Base-by-base conservation (phyloP, 805 yeast species). In the Lachancea mirantina region DNA sequence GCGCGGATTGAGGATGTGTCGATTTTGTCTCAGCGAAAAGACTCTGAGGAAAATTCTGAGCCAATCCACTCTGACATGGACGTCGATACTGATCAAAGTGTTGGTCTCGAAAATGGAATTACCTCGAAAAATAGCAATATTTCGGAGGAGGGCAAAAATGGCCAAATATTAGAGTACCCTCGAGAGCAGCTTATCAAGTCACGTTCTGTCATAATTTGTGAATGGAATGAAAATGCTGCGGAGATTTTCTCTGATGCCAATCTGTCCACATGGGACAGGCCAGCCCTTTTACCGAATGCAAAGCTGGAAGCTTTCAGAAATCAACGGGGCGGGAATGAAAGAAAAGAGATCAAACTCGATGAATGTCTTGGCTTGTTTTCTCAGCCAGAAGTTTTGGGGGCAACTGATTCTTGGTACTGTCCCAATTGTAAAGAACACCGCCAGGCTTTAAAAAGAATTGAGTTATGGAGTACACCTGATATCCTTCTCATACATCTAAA, bases 401-500 rank as follows among this genome's bases (percentile, higher is more conserved):
- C 84, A 30, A 79, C 84, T 34, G 97, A 89, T 57, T 65, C 85
- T 20, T 89, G 97, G 97, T 88, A 78, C 48, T 89, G 98, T 56
- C 94, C 96, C 1, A 61, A 65, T 8, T 89, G 98, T 63, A 76
- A 82, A 48, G 92, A 83, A 32, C 95, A 85, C 49, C 73, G 87
- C 38, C 85, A 83, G 45, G 97, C 97, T 1, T 76, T 94, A 2
- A 89, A 92, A 50, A 80, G 84, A 26, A 80, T 92, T 34, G 94
- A 87, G 56, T 62, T 89, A 13, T 92, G 97, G 97, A 72, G 77
- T n/a, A 76, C 84, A 0, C 97, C 97, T 1, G 96, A 92, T 52
- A 75, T 92, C 18, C 65, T 92, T 41, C 77, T 94, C 1, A 80
- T 89, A 32, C 97, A 92, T 55, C 66, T 89, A 52, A 92, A 89